Evolutionary conservation across 176 grass and related monocot species (phyloP).

Genomic region (Thinopyrum elongatum): DNA sequence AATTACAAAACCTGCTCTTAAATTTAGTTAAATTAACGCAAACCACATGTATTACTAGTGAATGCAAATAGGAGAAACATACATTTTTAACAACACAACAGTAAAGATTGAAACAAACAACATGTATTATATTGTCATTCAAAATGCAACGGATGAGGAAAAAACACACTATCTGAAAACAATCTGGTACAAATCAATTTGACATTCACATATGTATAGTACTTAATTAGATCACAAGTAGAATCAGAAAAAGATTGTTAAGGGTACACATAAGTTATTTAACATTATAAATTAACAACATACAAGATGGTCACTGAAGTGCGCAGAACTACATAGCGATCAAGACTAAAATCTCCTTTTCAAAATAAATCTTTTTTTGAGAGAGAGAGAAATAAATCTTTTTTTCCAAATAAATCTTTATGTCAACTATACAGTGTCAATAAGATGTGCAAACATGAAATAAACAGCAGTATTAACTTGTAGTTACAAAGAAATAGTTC

Average conservation of each 20-base stretch:
- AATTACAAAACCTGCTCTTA: too few species aligned
- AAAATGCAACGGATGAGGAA: not conserved
- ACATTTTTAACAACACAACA: not conserved
- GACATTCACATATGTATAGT: not conserved
- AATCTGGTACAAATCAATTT: not conserved
- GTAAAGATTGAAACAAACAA: too few species aligned
- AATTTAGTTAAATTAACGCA: too few species aligned
- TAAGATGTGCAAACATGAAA: too few species aligned
- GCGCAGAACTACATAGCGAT: not conserved
- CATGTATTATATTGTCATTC: too few species aligned
- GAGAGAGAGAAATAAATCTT: too few species aligned
- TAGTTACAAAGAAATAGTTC: too few species aligned
- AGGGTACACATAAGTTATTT: not conserved
- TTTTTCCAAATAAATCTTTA: too few species aligned
- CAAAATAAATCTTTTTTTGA: too few species aligned
- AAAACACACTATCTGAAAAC: not conserved
- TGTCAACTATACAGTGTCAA: too few species aligned
- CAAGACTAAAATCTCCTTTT: not conserved
- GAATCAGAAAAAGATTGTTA: not conserved
- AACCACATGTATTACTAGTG: not conserved
- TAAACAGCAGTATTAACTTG: too few species aligned
- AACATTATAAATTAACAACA: not conserved
- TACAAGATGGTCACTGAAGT: not conserved
- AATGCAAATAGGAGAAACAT: not conserved
- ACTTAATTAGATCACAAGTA: not conserved